Percentiles rank a stretch among this genome's conserved stretches.
phyloP scores from a whole-genome alignment of 2,329 filamentous ascomycete genomes.

The Calonectria fujianensis region DNA sequence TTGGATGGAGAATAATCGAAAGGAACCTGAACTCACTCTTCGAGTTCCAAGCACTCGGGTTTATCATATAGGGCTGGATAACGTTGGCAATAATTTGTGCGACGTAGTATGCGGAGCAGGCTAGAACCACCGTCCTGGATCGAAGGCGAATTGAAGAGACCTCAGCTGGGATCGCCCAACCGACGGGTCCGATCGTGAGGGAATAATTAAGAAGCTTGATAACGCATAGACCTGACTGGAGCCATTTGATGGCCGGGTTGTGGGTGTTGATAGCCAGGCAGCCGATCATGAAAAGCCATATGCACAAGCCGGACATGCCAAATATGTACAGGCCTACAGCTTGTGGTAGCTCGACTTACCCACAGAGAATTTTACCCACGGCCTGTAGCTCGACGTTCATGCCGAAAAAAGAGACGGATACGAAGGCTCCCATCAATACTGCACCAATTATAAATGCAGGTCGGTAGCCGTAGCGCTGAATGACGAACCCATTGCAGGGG shows the following conservation, averaged over 20 bases:
- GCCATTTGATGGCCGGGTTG: slow-evolving; percentile 17
- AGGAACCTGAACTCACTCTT: slow-evolving; percentile 44
- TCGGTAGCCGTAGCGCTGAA: slow-evolving; percentile 57
- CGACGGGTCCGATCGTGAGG: slow-evolving; percentile 56
- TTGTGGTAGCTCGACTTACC: slow-evolving; percentile 57
- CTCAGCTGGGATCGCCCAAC: slow-evolving; percentile 58
- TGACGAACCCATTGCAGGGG: slow-evolving; percentile 44
- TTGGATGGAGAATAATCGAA: neutral
- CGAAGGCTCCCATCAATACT: slow-evolving; percentile 58
- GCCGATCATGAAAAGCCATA: slow-evolving; percentile 61
- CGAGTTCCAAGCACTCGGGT: slow-evolving; percentile 58
- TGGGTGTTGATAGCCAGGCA: neutral
- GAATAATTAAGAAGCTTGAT: slow-evolving; percentile 16
- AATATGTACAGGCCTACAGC: slow-evolving; percentile 57
- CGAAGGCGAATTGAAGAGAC: slow-evolving; percentile 58
- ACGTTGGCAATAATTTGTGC: slow-evolving; percentile 51
- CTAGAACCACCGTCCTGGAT: slow-evolving; percentile 56
- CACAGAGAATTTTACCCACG: slow-evolving; percentile 63
- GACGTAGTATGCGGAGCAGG: slow-evolving; percentile 54
- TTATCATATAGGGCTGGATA: slow-evolving; percentile 58
- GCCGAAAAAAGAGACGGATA: slow-evolving; percentile 70
- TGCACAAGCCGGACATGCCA: slow-evolving; percentile 59
- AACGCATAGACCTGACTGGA: slow-evolving; percentile 20
- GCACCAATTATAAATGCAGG: slow-evolving; percentile 58
- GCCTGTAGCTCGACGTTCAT: slow-evolving; percentile 63